These are phyloP conservation scores for Neostapfia colusana DNA, from an alignment of 176 grass and related monocot species.

Conservation along the genomic window DNA sequence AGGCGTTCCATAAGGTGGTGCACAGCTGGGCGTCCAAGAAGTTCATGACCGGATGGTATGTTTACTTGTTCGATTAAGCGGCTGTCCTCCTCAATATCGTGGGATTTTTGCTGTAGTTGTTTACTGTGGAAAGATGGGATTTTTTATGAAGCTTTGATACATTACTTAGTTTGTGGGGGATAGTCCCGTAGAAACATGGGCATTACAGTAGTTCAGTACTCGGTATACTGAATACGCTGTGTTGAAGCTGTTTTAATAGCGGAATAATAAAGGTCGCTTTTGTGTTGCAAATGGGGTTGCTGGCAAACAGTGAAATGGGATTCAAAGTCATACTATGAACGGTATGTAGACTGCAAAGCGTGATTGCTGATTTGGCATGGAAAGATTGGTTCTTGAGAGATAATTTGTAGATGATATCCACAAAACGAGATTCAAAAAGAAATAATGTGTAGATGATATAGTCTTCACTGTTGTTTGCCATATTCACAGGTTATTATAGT, in stretches of 20 bases:
- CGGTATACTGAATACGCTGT: background rate
- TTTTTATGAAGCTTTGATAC: constrained; percentile 11
- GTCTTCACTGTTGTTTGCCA: background rate
- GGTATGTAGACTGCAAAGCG: background rate
- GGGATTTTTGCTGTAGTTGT: background rate
- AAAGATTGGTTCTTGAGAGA: background rate
- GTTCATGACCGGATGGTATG: constrained; percentile 84
- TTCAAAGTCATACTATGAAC: background rate
- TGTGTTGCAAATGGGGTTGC: background rate
- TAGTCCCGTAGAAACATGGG: background rate
- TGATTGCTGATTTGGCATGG: background rate
- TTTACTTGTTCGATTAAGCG: background rate
- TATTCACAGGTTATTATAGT: background rate
- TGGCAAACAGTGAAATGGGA: background rate
- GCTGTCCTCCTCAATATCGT: background rate
- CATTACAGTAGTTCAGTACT: background rate
- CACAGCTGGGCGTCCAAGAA: constrained; percentile 85
- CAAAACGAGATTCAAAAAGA: too few species aligned
- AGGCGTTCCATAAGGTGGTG: constrained; percentile 74
- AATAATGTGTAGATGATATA: constrained; percentile 14
- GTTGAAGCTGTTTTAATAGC: background rate
- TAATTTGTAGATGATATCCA: constrained; percentile 6
- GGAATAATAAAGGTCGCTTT: background rate
- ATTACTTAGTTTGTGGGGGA: background rate
- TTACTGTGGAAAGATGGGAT: background rate